Evolutionary conservation across 202 grass and related monocot genomes (phyloP).

Genomic region (Setaria viridis): DNA sequence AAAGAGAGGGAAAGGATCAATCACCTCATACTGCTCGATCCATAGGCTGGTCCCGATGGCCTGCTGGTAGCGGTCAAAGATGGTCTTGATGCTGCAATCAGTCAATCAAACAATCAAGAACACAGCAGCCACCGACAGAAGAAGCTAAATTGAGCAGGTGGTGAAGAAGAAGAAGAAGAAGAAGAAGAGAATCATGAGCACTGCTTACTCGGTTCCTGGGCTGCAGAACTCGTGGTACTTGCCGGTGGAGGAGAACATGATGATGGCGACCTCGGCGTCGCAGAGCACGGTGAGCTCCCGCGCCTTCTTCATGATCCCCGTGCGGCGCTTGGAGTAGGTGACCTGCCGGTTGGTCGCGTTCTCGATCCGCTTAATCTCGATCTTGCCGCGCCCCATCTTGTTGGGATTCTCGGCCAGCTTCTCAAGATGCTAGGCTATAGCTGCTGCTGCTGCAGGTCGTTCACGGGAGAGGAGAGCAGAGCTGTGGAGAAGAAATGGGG

Average conservation of each 20-base stretch:
- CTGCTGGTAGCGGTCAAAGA: conserved; percentile 93
- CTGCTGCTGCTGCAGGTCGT: not conserved
- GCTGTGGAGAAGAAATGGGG: not conserved
- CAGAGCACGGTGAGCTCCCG: conserved; percentile 91
- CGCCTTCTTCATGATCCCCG: conserved; percentile 97
- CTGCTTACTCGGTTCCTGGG: conserved; percentile 67
- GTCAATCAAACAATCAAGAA: not conserved
- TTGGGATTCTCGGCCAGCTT: not conserved
- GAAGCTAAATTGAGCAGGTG: not conserved
- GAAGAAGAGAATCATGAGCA: too few relatives aligned
- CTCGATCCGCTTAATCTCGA: conserved; percentile 94
- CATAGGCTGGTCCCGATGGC: conserved; percentile 74
- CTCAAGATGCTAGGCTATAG: too few relatives aligned
- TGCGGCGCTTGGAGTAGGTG: conserved; percentile 88
- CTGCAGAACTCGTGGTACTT: conserved; percentile 98
- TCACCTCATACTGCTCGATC: conserved; percentile 86
- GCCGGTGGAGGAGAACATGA: conserved; percentile 97
- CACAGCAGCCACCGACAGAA: not conserved
- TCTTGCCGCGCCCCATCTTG: conserved; percentile 89
- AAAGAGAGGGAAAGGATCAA: not conserved
- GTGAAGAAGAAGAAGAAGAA: not conserved
- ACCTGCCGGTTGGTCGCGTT: conserved; percentile 95
- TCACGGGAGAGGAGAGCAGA: not conserved
- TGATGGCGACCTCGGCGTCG: conserved; percentile 91
- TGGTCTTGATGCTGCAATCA: conserved; percentile 70